Evolutionary conservation across 352 stramenopile genomes (phyloP), one percentile per base, ranked within the genome.

Genomic region (Paralagenidium karlingii): DNA sequence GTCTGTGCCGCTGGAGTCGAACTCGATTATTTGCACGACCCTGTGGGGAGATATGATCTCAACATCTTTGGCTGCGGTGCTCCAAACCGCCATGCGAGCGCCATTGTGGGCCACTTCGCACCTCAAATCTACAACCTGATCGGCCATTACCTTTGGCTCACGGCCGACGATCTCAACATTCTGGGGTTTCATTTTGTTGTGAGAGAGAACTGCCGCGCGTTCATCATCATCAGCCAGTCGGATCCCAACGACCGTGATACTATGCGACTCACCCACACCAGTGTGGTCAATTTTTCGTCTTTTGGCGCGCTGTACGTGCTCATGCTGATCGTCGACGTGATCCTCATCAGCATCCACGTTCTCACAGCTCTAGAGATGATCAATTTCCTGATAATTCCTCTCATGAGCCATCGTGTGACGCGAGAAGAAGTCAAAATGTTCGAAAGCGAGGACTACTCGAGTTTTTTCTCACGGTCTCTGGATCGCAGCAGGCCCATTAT

Each of bases 401-500:
- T 64, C 13, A 55, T 45, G 57, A 55, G n/a, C n/a, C n/a, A n/a
- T n/a, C n/a, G n/a, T n/a, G n/a, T n/a, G n/a, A n/a, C n/a, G n/a
- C n/a, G 18, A 40, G n/a, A n/a, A n/a, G 45, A 45, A 19, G 24
- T 45, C n/a, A 40, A 43, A 16, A 15, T 18, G 1, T 27, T 55
- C 25, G 32, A 32, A n/a, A 20, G 28, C 20, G 18, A 27, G 7
- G 19, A 18, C 34, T 50, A 50, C 34, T 31, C 33, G 7, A 44
- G 34, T 5, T 38, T 39, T 16, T 37, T 58, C 20, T 42, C 54
- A 2, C 61, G 49, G n/a, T 68, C 63, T 3, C 43, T 82, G 6
- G 53, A 62, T 25, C 65, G 65, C 38, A 80, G 61, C 34, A 39
- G 56, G 6, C 53, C 55, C 3, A 44, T 62, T 2, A 53, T 63